phyloP scores from a whole-genome alignment of 352 stramenopile species.

The Globisporangium takayamanum region DNA sequence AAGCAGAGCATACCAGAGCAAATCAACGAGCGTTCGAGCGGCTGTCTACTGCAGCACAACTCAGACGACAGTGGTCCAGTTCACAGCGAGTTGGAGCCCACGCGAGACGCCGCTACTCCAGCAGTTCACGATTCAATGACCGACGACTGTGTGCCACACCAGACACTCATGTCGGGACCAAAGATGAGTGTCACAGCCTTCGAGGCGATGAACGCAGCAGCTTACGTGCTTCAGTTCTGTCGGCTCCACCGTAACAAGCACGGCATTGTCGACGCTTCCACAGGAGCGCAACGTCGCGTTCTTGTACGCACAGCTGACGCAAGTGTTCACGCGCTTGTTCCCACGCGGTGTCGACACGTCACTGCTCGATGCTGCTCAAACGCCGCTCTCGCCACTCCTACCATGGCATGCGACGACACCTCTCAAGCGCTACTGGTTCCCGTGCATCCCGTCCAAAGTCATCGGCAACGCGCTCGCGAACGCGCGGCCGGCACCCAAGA shows the following conservation, averaged over 20 bases:
- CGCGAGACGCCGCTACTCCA: neutral
- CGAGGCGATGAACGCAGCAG: constrained; percentile 4
- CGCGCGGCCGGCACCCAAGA: too few species aligned
- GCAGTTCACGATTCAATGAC: neutral
- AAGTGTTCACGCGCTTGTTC: too few species aligned
- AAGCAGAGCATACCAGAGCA: neutral
- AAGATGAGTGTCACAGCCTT: constrained; percentile 8
- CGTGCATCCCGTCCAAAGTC: too few species aligned
- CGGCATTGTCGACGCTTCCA: constrained; percentile 9
- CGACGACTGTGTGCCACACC: neutral
- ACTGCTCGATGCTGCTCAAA: too few species aligned
- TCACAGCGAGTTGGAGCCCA: neutral
- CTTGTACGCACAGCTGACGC: too few species aligned
- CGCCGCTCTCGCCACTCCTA: too few species aligned
- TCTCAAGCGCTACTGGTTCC: too few species aligned
- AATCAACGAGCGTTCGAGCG: neutral
- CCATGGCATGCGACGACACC: too few species aligned
- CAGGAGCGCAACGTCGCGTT: too few species aligned
- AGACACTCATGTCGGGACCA: constrained; percentile 3
- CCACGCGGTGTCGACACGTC: too few species aligned
- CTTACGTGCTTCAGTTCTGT: constrained; percentile 12
- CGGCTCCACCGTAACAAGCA: constrained; percentile 4
- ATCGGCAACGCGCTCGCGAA: too few species aligned
- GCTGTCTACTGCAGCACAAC: neutral
- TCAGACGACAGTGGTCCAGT: neutral